These are phyloP conservation scores for Pythium dissotocum DNA, from an alignment of 352 stramenopile genomes.

Conservation along the genomic window DNA sequence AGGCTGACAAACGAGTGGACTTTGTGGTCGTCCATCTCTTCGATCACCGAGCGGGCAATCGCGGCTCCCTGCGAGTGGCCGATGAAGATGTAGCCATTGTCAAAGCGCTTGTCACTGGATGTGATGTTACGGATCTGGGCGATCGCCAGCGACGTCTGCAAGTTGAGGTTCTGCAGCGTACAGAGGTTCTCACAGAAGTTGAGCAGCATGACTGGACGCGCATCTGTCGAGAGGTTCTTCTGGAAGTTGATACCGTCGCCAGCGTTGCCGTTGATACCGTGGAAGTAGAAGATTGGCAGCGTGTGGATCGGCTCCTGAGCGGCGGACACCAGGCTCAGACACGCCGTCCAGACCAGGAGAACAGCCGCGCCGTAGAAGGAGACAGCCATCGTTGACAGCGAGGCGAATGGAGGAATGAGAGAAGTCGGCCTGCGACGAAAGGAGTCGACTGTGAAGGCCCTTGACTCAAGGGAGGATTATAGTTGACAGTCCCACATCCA, in stretches of 20 bases:
- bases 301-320: constrained; percentile 5
- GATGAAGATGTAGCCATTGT: constrained; percentile 51
- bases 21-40: constrained; percentile 57
- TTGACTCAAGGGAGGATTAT: too few species aligned
- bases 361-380: neutral
- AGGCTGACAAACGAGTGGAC: constrained; percentile 47
- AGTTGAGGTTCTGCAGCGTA: constrained; percentile 32
- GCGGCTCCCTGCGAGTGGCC: constrained; percentile 45
- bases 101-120: constrained; percentile 33
- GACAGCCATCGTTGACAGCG: neutral
- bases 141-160: constrained; percentile 42
- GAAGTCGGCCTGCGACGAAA: too few species aligned
- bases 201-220: constrained; percentile 38
- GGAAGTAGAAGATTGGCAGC: constrained; percentile 54
- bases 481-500: too few species aligned
- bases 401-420: neutral
- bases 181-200: constrained; percentile 39
- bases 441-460: too few species aligned
- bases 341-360: neutral
- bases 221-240: constrained; percentile 38
- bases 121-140: constrained; percentile 40
- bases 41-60: constrained; percentile 42
- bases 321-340: too few species aligned
- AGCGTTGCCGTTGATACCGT: constrained; percentile 39
- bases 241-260: constrained; percentile 33